These are phyloP conservation scores for Candida glaebosa DNA, from an alignment of 805 yeast genomes.

Conservation along the genomic window DNA sequence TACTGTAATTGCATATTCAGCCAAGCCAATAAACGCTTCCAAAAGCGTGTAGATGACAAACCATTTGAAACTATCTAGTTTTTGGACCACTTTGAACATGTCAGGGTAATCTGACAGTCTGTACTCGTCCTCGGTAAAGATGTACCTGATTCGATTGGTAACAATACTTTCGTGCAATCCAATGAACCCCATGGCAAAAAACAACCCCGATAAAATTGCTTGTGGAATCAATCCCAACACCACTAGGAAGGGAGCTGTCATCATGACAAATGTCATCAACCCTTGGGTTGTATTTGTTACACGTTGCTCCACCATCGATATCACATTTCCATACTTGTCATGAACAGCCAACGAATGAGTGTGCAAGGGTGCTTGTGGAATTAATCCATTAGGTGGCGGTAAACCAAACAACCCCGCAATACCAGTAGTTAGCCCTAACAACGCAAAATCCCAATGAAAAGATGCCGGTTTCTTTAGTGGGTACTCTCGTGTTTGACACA, in stretches of 20 bases:
- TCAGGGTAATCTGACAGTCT: slow-evolving; percentile 33
- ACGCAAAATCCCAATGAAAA: slow-evolving; percentile 88
- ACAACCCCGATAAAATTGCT: slow-evolving; percentile 87
- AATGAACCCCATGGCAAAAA: slow-evolving; percentile 87
- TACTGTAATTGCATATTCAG: slow-evolving; percentile 80
- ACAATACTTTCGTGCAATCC: slow-evolving; percentile 71
- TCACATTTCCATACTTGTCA: slow-evolving; percentile 35
- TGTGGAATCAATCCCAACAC: slow-evolving; percentile 87
- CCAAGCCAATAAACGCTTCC: slow-evolving; percentile 65
- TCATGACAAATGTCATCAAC: slow-evolving; percentile 73
- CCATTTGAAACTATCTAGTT: slow-evolving; percentile 38
- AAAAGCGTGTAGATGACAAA: slow-evolving; percentile 54
- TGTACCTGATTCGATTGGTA: slow-evolving; percentile 55
- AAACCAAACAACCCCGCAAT: slow-evolving; percentile 83
- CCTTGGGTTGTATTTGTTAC: slow-evolving; percentile 86
- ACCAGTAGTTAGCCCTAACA: slow-evolving; percentile 85
- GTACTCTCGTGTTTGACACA: slow-evolving; percentile 82
- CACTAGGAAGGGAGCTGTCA: slow-evolving; percentile 81
- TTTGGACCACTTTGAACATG: slow-evolving; percentile 27
- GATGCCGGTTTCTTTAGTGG: slow-evolving; percentile 83
- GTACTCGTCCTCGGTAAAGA: slow-evolving; percentile 54
- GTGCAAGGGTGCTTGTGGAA: slow-evolving; percentile 96
- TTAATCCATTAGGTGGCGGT: slow-evolving; percentile 95
- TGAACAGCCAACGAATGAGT: slow-evolving; percentile 71
- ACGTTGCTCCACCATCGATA: slow-evolving; percentile 82